Percentiles rank a stretch among this genome's conserved stretches.
phyloP scores from a whole-genome alignment of 768 basidiomycete genomes.

The Trametes gibbosa region DNA sequence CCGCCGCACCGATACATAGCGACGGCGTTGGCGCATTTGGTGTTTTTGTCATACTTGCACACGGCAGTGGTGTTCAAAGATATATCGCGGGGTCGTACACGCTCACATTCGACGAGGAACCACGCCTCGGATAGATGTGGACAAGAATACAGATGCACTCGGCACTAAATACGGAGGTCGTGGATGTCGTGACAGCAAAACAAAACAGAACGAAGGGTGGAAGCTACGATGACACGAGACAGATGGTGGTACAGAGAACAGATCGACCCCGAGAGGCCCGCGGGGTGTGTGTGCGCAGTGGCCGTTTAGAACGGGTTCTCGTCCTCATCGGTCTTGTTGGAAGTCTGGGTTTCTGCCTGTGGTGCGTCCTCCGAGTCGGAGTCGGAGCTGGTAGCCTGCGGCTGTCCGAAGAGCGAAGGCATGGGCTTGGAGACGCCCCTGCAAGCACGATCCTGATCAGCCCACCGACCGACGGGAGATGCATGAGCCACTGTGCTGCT shows the following conservation, averaged over 20 bases:
- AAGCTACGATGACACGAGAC: constrained; percentile 10
- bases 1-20: neutral
- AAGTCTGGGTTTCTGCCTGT: constrained; percentile 27
- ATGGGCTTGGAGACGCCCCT: constrained; percentile 59
- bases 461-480: neutral
- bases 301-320: constrained; percentile 65
- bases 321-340: constrained; percentile 44
- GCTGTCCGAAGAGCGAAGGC: constrained; percentile 54
- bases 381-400: constrained; percentile 27
- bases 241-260: constrained; percentile 12
- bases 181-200: constrained; percentile 20
- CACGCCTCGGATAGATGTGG: constrained; percentile 16
- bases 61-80: neutral
- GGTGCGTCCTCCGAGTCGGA: constrained; percentile 34
- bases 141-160: constrained; percentile 18
- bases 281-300: neutral
- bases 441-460: neutral
- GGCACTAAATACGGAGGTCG: constrained; percentile 12
- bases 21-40: neutral
- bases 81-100: neutral
- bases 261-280: constrained; percentile 5
- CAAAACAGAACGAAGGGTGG: constrained; percentile 19
- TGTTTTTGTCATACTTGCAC: too few relatives aligned
- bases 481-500: neutral
- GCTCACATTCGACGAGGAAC: constrained; percentile 16